A percentile compares a stretch with the other conserved stretches of the same genome.
Conservation (phyloP, 2,329 filamentous ascomycete species). For the Aspergillus fructus region DNA sequence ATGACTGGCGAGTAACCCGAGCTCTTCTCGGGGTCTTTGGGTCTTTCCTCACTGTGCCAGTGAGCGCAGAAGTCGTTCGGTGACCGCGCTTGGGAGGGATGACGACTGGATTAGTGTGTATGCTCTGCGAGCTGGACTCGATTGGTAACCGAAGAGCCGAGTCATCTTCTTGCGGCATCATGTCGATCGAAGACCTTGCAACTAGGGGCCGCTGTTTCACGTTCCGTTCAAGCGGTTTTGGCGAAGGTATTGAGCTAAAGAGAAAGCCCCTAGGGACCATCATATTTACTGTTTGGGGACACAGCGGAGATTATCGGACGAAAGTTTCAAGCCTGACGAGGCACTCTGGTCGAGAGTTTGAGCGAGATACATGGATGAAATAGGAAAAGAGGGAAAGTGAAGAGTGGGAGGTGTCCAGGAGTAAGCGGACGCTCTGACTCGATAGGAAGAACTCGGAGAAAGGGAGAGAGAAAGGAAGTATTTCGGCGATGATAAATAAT, state of each 20-base stretch:
- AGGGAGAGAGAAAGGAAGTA: constrained; percentile 7
- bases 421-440: neutral
- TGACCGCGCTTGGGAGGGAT: constrained; percentile 36
- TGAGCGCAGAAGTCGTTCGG: constrained; percentile 21
- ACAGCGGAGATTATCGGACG: constrained; percentile 15
- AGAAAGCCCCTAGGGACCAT: constrained; percentile 44
- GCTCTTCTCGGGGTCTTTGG: constrained; percentile 21
- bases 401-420: neutral
- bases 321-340: constrained; percentile 33
- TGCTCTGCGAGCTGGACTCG: constrained; percentile 13
- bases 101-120: constrained; percentile 33
- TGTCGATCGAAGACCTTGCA: constrained; percentile 9
- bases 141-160: constrained; percentile 19
- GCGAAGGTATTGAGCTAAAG: constrained; percentile 32
- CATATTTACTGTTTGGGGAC: constrained; percentile 30
- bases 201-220: constrained; percentile 14
- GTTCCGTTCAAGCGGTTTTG: constrained; percentile 20
- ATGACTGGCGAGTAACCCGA: constrained; percentile 24
- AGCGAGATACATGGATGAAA: constrained; percentile 40
- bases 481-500: constrained; percentile 12
- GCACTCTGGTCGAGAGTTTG: constrained; percentile 42
- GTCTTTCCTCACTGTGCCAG: constrained; percentile 15
- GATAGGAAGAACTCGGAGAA: constrained; percentile 3
- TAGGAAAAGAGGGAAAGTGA: neutral
- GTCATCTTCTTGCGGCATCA: constrained; percentile 12